phyloP scores from a whole-genome alignment of 1,284 basidiomycete species.

The Xanthoconium separans region DNA sequence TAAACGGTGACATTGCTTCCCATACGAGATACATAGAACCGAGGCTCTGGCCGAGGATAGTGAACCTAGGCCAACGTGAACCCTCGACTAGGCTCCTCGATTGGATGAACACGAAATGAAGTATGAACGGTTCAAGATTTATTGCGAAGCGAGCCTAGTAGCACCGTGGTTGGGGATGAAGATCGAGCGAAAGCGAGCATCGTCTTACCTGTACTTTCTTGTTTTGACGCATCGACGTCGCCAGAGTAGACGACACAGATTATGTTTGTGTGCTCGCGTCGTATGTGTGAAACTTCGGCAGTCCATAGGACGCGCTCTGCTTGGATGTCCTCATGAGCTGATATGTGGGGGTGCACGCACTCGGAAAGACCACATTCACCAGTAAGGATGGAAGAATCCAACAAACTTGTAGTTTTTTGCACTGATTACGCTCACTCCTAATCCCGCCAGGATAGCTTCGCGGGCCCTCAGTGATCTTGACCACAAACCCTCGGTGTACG shows the following conservation, averaged over 20 bases:
- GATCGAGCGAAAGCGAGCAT: not conserved
- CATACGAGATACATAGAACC: conserved; percentile 84
- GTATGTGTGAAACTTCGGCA: conserved; percentile 79
- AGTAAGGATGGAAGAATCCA: conserved; percentile 96
- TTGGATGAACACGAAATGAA: conserved; percentile 80
- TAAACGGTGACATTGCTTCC: conserved; percentile 73
- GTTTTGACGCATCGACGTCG: conserved; percentile 77
- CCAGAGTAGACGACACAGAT: conserved; percentile 92
- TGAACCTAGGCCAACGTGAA: conserved; percentile 83
- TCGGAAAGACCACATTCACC: conserved; percentile 51
- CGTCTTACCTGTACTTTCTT: conserved; percentile 74
- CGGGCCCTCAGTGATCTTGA: conserved; percentile 24
- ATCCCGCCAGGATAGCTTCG: conserved; percentile 17
- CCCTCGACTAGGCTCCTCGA: conserved; percentile 80
- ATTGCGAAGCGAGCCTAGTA: conserved; percentile 90
- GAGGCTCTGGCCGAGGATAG: conserved; percentile 87
- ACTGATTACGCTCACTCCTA: conserved; percentile 6
- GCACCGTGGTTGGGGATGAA: not conserved
- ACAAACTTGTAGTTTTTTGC: conserved; percentile 47
- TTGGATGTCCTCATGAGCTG: conserved; percentile 40
- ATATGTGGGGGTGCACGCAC: no score
- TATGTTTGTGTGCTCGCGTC: conserved; percentile 67
- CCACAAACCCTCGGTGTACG: conserved; percentile 24
- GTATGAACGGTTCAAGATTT: conserved; percentile 54
- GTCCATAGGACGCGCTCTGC: conserved; percentile 97